Evolutionary conservation across 148 eudicot genomes (phyloP).

Genomic region (Dianthus caryophyllus): DNA sequence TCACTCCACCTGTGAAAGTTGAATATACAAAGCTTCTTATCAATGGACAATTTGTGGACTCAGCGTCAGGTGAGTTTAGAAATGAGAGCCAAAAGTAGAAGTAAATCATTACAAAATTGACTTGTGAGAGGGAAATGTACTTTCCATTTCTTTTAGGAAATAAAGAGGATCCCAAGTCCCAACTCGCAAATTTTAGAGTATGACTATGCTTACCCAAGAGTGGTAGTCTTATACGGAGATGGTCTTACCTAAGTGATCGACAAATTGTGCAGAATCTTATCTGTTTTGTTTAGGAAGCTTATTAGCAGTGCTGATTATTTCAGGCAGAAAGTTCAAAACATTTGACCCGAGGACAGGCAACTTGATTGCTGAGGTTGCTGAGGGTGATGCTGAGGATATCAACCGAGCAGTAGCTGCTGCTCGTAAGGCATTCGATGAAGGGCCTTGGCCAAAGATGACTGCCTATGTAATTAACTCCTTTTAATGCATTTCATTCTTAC

Average conservation of each 20-base stretch:
- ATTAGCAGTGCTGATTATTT: not conserved
- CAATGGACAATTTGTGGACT: constrained; percentile 63
- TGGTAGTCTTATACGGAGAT: too few relatives aligned
- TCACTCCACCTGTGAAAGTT: constrained; percentile 52
- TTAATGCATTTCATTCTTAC: not conserved
- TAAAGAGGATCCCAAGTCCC: too few relatives aligned
- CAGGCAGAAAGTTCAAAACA: constrained; percentile 68
- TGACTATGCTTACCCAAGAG: too few relatives aligned
- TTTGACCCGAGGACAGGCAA: constrained; percentile 76
- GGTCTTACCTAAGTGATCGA: too few relatives aligned
- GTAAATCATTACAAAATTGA: too few relatives aligned
- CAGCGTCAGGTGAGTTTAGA: constrained; percentile 51
- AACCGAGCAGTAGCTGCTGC: constrained; percentile 74
- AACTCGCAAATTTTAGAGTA: too few relatives aligned
- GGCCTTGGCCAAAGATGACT: constrained; percentile 85
- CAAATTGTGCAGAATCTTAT: too few relatives aligned
- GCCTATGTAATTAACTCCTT: constrained; percentile 57
- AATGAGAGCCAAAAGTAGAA: not conserved
- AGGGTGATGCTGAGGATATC: constrained; percentile 71
- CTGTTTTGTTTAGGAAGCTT: too few relatives aligned
- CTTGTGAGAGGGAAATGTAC: too few relatives aligned
- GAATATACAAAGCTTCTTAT: constrained; percentile 57
- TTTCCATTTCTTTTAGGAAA: too few relatives aligned
- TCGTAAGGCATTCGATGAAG: constrained; percentile 81
- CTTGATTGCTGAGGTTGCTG: constrained; percentile 67